Evolutionary conservation across 768 basidiomycete genomes (phyloP), one percentile per base, ranked within the genome.

Genomic region (Auriculariales sp.): DNA sequence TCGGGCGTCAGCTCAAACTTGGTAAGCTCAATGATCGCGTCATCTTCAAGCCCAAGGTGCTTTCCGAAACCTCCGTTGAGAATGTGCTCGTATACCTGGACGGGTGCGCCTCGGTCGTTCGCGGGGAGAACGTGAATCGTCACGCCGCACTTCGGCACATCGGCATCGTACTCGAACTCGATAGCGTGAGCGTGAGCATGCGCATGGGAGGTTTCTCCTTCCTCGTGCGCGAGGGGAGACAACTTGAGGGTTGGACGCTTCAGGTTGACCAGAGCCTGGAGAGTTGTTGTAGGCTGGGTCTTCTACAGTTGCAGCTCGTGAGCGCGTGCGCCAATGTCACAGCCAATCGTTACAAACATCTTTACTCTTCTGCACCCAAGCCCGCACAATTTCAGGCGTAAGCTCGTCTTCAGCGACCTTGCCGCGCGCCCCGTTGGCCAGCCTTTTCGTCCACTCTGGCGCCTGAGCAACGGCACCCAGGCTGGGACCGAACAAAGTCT

Each of bases 181-280:
- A 94, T 71, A 15, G 80, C 78, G 57, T 91, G 87, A 47, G 79
- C 78, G 45, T 79, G 78, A 17, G 62, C 55, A 31, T 72, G n/a
- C 29, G 28, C 31, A n/a, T 46, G 54, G 22, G 50, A 27, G 28
- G 30, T 62, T 30, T 70, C 68, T 2, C 69, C 58, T 12, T 73
- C 59, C 24, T 62, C 62, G 19, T 64, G 57, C 3, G 71, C 57
- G 17, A 85, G 68, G 1, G 82, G 88, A 6, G 79, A 80, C 3
- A 93, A 75, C 11, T 82, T 76, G 29, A 97, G 72, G 1, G 88
- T 81, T 1, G 92, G 92, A 3, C 92, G 78, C 61, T 93, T 94
- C 57, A 95, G 78, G 61, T 95, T 97, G 55, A 95, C 91, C 29
- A 93, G 73, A 0, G 92, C 92, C 66, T 95, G 92, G 0, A 97